These are phyloP conservation scores for Incumbomyces lentus DNA, from an alignment of 2,329 filamentous ascomycete genomes.

Conservation along the genomic window DNA sequence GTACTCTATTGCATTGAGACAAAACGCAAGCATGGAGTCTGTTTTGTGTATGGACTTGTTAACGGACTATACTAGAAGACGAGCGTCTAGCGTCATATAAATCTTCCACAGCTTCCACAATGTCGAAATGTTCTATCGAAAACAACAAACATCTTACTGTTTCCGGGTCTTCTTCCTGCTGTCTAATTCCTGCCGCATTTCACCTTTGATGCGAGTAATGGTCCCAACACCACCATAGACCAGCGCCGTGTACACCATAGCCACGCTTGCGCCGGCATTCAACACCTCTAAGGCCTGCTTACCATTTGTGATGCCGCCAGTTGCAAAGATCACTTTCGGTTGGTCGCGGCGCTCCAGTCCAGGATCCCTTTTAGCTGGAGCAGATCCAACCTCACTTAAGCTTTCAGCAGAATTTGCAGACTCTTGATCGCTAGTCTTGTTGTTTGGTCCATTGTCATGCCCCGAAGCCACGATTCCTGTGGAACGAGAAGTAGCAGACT, in stretches of 20 bases:
- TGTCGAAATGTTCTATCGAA: no score
- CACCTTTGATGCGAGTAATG: slow-evolving; percentile 42
- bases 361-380: slow-evolving; percentile 1
- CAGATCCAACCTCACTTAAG: neutral
- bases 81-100: no score
- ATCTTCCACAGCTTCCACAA: no score
- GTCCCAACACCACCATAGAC: slow-evolving; percentile 55
- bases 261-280: slow-evolving; percentile 79
- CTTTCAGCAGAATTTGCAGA: neutral
- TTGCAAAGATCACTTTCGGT: slow-evolving; percentile 78
- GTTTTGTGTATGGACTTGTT: no score
- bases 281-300: slow-evolving; percentile 71
- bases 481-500: slow-evolving; percentile 5
- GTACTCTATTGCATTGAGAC: no score
- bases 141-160: no score
- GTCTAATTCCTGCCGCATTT: slow-evolving; percentile 31
- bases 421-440: slow-evolving; percentile 11
- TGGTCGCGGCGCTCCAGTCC: slow-evolving; percentile 12
- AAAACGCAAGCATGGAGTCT: no score
- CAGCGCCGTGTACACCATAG: slow-evolving; percentile 79
- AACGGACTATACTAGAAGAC: no score
- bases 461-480: neutral
- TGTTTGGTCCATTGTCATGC: slow-evolving; percentile 4
- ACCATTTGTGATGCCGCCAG: slow-evolving; percentile 83
- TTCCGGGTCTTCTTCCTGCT: neutral